Conservation (phyloP, 768 basidiomycete species). For the Leccinum obscurum region DNA sequence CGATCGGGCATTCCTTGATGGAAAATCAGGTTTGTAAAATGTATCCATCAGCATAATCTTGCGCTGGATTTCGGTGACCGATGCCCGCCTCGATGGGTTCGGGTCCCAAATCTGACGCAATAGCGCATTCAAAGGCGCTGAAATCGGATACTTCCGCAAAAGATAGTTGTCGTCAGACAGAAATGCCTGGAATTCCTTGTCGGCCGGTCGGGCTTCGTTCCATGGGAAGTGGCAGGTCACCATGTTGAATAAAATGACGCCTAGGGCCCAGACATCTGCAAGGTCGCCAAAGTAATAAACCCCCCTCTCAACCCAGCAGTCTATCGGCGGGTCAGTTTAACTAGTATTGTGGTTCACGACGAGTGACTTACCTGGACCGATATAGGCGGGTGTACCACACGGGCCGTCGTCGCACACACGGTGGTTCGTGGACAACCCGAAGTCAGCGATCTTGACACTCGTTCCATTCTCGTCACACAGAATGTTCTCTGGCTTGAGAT, state of each 20-base stretch:
- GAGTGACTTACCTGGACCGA: too few species aligned
- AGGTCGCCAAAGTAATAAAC: constrained; percentile 17
- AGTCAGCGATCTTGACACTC: too few species aligned
- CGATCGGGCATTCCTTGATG: too few species aligned
- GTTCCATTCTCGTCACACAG: too few species aligned
- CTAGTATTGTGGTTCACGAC: too few species aligned
- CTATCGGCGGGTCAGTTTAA: constrained; percentile 33
- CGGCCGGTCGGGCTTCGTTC: constrained; percentile 9
- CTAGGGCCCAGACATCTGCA: constrained; percentile 69
- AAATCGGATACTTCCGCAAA: constrained; percentile 7
- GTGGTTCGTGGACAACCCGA: too few species aligned
- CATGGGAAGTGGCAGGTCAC: constrained; percentile 49
- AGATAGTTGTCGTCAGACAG: neutral
- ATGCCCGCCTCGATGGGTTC: constrained; percentile 11
- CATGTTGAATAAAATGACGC: constrained; percentile 84
- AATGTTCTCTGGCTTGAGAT: too few species aligned
- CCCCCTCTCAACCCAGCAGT: constrained; percentile 52
- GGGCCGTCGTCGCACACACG: too few species aligned
- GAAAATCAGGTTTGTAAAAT: constrained; percentile 11
- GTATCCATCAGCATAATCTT: constrained; percentile 15
- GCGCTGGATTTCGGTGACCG: constrained; percentile 11
- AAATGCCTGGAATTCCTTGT: constrained; percentile 10
- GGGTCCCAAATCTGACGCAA: constrained; percentile 10
- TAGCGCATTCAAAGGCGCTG: neutral
- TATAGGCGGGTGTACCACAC: too few species aligned